phyloP scores from a whole-genome alignment of 2,329 filamentous ascomycete genomes.

The Saccharata proteae region DNA sequence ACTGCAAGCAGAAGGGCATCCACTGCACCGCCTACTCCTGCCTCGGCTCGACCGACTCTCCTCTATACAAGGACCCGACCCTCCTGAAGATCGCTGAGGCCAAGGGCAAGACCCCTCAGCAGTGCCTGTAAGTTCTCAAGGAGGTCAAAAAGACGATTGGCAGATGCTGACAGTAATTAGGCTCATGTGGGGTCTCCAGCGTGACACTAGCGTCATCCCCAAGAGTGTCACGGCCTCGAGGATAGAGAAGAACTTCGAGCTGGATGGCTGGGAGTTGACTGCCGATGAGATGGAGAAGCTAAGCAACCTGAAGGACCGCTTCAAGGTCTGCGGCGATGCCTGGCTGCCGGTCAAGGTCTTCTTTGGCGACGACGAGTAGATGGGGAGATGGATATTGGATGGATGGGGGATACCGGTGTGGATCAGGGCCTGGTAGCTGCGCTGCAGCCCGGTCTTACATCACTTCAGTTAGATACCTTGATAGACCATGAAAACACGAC shows the following conservation, averaged over 20 bases:
- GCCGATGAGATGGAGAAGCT: slow-evolving; percentile 61
- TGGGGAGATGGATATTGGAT: too few relatives aligned
- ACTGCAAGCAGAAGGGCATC: slow-evolving; percentile 61
- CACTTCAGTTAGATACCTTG: too few relatives aligned
- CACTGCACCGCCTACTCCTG: slow-evolving; percentile 65
- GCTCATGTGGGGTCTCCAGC: slow-evolving; percentile 67
- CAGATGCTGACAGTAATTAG: slow-evolving; percentile 9
- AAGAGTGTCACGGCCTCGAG: slow-evolving; percentile 66
- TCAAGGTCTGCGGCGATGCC: slow-evolving; percentile 58
- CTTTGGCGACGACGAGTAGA: slow-evolving; percentile 68
- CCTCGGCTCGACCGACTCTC: slow-evolving; percentile 59
- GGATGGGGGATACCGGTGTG: too few relatives aligned
- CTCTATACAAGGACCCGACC: slow-evolving; percentile 53
- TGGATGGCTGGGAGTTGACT: slow-evolving; percentile 60
- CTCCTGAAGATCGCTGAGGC: slow-evolving; percentile 50
- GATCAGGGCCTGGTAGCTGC: too few relatives aligned
- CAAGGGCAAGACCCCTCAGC: slow-evolving; percentile 55
- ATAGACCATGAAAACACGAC: too few relatives aligned
- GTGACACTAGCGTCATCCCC: slow-evolving; percentile 74
- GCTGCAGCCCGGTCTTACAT: too few relatives aligned
- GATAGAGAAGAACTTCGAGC: slow-evolving; percentile 65
- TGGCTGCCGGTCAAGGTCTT: slow-evolving; percentile 72
- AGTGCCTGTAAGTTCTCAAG: slow-evolving; percentile 45
- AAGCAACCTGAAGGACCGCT: slow-evolving; percentile 56
- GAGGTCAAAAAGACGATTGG: too few relatives aligned